Evolutionary conservation across 441 rosid genomes (phyloP).

Genomic region (Croton setiger): DNA sequence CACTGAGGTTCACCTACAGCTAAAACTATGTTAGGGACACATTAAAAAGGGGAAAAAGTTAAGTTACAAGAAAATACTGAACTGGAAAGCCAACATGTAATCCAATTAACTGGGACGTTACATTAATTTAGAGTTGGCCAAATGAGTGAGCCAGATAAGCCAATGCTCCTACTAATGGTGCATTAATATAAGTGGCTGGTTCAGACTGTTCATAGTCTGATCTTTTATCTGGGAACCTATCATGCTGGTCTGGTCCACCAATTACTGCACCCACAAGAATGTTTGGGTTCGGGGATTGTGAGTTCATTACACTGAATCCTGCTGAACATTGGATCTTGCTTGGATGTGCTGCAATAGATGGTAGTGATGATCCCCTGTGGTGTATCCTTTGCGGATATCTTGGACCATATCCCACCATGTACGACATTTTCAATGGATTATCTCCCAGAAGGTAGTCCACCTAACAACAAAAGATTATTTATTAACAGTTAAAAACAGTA

Average conservation of each 20-base stretch:
- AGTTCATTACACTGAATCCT: conserved; percentile 61
- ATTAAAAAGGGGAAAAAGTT: not conserved
- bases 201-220: conserved; percentile 79
- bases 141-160: conserved; percentile 81
- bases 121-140: conserved; percentile 49
- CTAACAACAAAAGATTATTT: conserved; percentile 25
- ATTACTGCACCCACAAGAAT: conserved; percentile 78
- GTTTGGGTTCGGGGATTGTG: conserved; percentile 71
- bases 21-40: conserved; percentile 7
- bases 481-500: not conserved
- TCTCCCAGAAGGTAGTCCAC: conserved; percentile 86
- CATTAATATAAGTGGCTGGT: conserved; percentile 91
- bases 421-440: conserved; percentile 79
- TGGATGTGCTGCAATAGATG: conserved; percentile 59
- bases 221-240: conserved; percentile 61
- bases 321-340: conserved; percentile 60
- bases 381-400: conserved; percentile 75
- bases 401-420: conserved; percentile 89
- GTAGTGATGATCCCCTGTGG: conserved; percentile 87
- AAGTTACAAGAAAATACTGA: not conserved
- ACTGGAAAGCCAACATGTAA: not conserved
- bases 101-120: not conserved
- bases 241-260: conserved; percentile 85
- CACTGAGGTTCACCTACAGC: not conserved
- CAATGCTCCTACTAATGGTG: conserved; percentile 86